phyloP scores from a whole-genome alignment of 2,329 filamentous ascomycete species.

The Neofusicoccum parvum region DNA sequence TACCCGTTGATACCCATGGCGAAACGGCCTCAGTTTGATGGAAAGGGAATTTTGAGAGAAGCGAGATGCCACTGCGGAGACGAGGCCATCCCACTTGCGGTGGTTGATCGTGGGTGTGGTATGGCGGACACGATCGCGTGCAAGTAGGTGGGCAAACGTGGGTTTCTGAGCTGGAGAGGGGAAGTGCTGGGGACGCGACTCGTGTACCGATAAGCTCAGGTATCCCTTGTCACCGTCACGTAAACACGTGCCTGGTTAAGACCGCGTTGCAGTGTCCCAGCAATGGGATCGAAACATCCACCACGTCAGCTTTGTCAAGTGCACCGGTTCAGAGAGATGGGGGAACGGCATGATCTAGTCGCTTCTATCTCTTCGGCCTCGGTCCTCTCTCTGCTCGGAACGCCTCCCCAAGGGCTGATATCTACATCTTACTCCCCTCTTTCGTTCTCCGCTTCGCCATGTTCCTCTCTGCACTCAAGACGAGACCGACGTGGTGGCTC shows the following conservation, averaged over 20 bases:
- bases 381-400: too few relatives aligned
- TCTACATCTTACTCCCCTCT: slow-evolving; percentile 23
- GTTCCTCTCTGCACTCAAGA: slow-evolving; percentile 67
- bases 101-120: too few relatives aligned
- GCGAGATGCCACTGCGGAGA: not conserved
- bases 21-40: not conserved
- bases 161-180: not conserved
- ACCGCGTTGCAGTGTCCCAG: too few relatives aligned
- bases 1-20: not conserved
- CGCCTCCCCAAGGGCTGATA: not conserved
- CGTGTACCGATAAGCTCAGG: not conserved
- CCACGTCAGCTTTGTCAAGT: too few relatives aligned
- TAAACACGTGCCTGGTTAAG: not conserved
- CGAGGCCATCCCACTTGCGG: not conserved
- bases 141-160: not conserved
- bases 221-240: not conserved
- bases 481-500: slow-evolving; percentile 68
- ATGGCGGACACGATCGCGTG: not conserved
- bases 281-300: too few relatives aligned
- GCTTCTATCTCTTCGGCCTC: not conserved
- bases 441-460: slow-evolving; percentile 50
- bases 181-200: not conserved
- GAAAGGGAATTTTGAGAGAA: too few relatives aligned
- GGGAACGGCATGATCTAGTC: not conserved
- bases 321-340: too few relatives aligned